phyloP scores from a whole-genome alignment of 768 basidiomycete species.

The Cytidiella melzeri region DNA sequence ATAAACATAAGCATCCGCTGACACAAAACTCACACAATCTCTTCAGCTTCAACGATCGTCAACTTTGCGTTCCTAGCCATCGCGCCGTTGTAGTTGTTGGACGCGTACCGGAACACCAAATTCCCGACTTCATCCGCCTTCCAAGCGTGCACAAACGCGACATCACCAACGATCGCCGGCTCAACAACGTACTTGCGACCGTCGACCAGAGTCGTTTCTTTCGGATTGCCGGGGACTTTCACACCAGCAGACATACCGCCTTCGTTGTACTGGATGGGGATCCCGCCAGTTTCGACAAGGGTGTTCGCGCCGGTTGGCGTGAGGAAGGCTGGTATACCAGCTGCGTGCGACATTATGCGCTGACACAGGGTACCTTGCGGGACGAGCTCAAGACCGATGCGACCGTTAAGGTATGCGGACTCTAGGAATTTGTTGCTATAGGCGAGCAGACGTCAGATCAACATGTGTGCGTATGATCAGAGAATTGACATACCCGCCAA shows the following conservation, averaged over 20 bases:
- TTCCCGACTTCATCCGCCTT: conserved; percentile 88
- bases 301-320: conserved; percentile 90
- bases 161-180: conserved; percentile 71
- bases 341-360: conserved; percentile 79
- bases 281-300: conserved; percentile 68
- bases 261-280: conserved; percentile 70
- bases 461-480: too few species aligned
- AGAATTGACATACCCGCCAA: conserved; percentile 65
- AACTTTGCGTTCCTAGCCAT: conserved; percentile 87
- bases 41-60: conserved; percentile 69
- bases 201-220: conserved; percentile 67
- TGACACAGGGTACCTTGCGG: conserved; percentile 91
- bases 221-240: conserved; percentile 61
- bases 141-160: conserved; percentile 84
- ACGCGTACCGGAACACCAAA: conserved; percentile 80
- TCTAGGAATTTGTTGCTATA: conserved; percentile 80
- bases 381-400: conserved; percentile 78
- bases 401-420: conserved; percentile 66
- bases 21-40: conserved; percentile 26
- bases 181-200: conserved; percentile 78
- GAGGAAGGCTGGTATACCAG: conserved; percentile 88
- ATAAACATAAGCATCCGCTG: not conserved
- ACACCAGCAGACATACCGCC: conserved; percentile 66
- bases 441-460: not conserved
- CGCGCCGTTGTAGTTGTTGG: conserved; percentile 78